These are phyloP conservation scores for Lentinus tigrinus DNA, from an alignment of 768 basidiomycete genomes.

Conservation along the genomic window DNA sequence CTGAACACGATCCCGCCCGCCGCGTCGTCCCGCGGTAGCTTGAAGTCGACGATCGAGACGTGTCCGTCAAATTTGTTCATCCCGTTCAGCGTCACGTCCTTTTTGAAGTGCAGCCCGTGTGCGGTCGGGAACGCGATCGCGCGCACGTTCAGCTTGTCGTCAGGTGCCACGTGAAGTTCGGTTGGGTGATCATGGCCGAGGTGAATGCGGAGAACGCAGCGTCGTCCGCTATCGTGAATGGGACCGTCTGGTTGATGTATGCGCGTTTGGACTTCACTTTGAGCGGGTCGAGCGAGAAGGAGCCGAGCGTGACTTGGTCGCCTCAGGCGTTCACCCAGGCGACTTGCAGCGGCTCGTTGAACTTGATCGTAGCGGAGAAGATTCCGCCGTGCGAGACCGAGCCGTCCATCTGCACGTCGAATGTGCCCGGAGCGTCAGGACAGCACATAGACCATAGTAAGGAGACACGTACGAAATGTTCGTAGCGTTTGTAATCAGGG, in stretches of 20 bases:
- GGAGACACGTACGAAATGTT: slow-evolving; percentile 51
- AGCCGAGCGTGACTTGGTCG: slow-evolving; percentile 52
- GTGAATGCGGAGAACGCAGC: slow-evolving; percentile 63
- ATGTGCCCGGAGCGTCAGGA: slow-evolving; percentile 37
- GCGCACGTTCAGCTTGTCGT: slow-evolving; percentile 55
- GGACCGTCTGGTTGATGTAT: slow-evolving; percentile 56
- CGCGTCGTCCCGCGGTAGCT: slow-evolving; percentile 65
- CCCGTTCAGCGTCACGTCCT: slow-evolving; percentile 57
- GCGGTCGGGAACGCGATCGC: slow-evolving; percentile 68
- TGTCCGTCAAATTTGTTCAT: slow-evolving; percentile 61
- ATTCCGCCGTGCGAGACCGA: slow-evolving; percentile 66
- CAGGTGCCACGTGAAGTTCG: slow-evolving; percentile 68
- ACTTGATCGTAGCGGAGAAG: slow-evolving; percentile 60
- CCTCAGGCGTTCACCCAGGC: slow-evolving; percentile 53
- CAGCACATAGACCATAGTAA: neutral
- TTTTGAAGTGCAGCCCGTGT: slow-evolving; percentile 64
- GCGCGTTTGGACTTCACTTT: slow-evolving; percentile 56
- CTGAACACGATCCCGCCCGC: slow-evolving; percentile 66
- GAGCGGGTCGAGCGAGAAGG: slow-evolving; percentile 47
- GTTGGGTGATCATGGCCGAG: slow-evolving; percentile 59
- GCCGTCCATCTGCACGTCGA: slow-evolving; percentile 50
- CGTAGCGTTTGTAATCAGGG: slow-evolving; percentile 49
- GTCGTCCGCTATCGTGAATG: slow-evolving; percentile 56
- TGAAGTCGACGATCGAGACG: slow-evolving; percentile 55
- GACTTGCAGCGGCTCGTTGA: slow-evolving; percentile 55